Evolutionary conservation across 2,329 filamentous ascomycete genomes (phyloP).

Genomic region (Verticillium dahliae): DNA sequence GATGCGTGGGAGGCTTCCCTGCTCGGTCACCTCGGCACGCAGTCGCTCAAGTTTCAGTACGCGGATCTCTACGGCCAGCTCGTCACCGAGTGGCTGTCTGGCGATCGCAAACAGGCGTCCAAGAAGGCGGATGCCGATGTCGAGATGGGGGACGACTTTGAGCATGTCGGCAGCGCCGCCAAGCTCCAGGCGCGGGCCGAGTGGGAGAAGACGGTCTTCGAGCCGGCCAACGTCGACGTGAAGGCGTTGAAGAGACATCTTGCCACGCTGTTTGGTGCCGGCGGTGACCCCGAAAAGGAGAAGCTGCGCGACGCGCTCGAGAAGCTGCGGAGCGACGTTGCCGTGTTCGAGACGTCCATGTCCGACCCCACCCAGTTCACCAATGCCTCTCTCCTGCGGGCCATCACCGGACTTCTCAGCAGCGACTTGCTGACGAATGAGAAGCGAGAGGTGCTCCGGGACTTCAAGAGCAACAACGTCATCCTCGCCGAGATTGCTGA

Average conservation of each 20-base stretch:
- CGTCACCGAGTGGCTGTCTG: conserved; percentile 39
- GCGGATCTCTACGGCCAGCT: conserved; percentile 37
- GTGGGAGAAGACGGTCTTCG: conserved; percentile 38
- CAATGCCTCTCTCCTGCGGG: conserved; percentile 24
- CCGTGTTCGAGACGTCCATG: conserved; percentile 9
- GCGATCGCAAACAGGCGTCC: conserved; percentile 7
- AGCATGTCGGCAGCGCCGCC: conserved; percentile 30
- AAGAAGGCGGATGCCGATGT: conserved; percentile 10
- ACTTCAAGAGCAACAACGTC: conserved; percentile 32
- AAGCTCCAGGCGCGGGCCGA: conserved; percentile 26
- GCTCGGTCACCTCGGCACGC: conserved; percentile 7
- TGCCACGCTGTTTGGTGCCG: conserved; percentile 29
- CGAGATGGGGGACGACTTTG: conserved; percentile 29
- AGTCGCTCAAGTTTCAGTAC: conserved; percentile 35
- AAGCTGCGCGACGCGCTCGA: conserved; percentile 28
- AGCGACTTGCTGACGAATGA: conserved; percentile 38
- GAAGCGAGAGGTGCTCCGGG: conserved; percentile 31
- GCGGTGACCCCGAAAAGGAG: conserved; percentile 6
- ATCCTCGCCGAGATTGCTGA: conserved; percentile 43
- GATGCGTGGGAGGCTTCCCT: conserved; percentile 17
- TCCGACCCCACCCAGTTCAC: conserved; percentile 25
- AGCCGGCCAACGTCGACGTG: conserved; percentile 28
- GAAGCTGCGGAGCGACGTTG: conserved; percentile 15
- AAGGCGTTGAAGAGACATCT: conserved; percentile 31
- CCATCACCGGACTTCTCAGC: conserved; percentile 32